Evolutionary conservation across 108 stramenopile genomes (phyloP).

Genomic region (Craspedostauros australis): DNA sequence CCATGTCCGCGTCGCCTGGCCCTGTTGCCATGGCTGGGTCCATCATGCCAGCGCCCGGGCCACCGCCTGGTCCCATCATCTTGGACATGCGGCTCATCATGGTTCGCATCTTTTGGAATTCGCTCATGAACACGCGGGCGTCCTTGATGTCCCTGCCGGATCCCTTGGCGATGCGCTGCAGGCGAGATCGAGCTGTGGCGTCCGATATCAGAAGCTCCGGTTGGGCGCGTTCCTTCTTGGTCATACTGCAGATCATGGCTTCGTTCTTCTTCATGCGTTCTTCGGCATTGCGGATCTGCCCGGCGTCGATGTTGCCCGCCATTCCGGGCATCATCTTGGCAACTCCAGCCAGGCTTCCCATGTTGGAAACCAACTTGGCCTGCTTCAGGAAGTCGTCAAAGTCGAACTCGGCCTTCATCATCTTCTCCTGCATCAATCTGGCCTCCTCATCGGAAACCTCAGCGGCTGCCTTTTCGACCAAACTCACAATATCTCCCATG

Average conservation of each 20-base stretch:
- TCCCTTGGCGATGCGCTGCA: constrained; percentile 79
- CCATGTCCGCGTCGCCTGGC: constrained; percentile 9
- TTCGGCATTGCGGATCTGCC: constrained; percentile 66
- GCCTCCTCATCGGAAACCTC: constrained; percentile 89
- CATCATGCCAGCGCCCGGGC: constrained; percentile 19
- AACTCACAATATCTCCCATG: constrained; percentile 93
- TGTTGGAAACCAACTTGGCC: constrained; percentile 72
- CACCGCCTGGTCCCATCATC: constrained; percentile 47
- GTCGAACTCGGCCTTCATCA: constrained; percentile 83
- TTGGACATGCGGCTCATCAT: constrained; percentile 95
- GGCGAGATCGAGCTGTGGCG: constrained; percentile 58
- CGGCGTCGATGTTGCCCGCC: constrained; percentile 60
- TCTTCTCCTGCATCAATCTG: constrained; percentile 74
- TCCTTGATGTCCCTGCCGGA: constrained; percentile 67
- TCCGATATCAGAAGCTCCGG: constrained; percentile 86
- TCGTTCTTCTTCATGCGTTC: constrained; percentile 72
- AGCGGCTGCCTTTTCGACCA: constrained; percentile 92
- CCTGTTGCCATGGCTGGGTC: constrained; percentile 37
- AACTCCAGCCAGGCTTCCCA: constrained; percentile 86
- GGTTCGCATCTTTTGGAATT: constrained; percentile 93
- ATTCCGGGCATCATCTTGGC: constrained; percentile 96
- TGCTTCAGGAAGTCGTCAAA: constrained; percentile 93
- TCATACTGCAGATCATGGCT: constrained; percentile 90
- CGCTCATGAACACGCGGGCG: constrained; percentile 74
- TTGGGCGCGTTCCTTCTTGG: constrained; percentile 76